A percentile compares a stretch with the other conserved stretches of the same genome.
Evolutionary conservation across 2,329 filamentous ascomycete species (phyloP).

Genomic region (Bisporella sp.): DNA sequence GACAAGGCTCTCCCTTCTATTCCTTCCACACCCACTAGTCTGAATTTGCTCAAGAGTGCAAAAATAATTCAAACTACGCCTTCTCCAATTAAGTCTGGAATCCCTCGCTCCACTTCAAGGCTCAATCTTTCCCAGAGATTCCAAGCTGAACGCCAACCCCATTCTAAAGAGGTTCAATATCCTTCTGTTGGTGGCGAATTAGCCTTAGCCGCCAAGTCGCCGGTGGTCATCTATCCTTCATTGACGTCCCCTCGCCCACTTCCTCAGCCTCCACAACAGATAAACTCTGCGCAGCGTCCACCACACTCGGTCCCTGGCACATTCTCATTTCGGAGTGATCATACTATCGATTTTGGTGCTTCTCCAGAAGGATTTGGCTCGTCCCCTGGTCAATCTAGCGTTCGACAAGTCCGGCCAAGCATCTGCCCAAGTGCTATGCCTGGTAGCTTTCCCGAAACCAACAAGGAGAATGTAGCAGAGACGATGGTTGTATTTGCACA

Average conservation of each 20-base stretch:
- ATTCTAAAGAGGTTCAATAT: constrained; percentile 38
- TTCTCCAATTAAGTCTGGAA: constrained; percentile 45
- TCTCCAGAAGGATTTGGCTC: constrained; percentile 46
- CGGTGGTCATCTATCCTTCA: constrained; percentile 23
- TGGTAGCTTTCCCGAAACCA: constrained; percentile 46
- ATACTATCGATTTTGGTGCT: constrained; percentile 52
- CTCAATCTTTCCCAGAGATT: constrained; percentile 30
- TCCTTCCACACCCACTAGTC: constrained; percentile 49
- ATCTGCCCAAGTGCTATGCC: constrained; percentile 42
- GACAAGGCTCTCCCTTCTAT: constrained; percentile 46
- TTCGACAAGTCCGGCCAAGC: constrained; percentile 53
- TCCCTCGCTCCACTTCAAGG: constrained; percentile 36
- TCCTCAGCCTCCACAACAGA: constrained; percentile 14
- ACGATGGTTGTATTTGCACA: constrained; percentile 44
- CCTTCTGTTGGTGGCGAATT: constrained; percentile 41
- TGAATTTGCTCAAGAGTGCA: constrained; percentile 44
- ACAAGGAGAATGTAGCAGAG: constrained; percentile 45
- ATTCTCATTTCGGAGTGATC: constrained; percentile 60
- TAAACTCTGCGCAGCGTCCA: constrained; percentile 4
- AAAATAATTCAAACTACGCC: constrained; percentile 69
- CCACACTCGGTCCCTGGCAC: constrained; percentile 42
- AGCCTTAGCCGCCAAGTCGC: constrained; percentile 5
- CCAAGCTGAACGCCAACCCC: constrained; percentile 23
- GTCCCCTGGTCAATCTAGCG: constrained; percentile 50
- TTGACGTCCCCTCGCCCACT: constrained; percentile 20